These are phyloP conservation scores for Coniochaeta sp. DNA, from an alignment of 2,329 filamentous ascomycete genomes.

Conservation along the genomic window DNA sequence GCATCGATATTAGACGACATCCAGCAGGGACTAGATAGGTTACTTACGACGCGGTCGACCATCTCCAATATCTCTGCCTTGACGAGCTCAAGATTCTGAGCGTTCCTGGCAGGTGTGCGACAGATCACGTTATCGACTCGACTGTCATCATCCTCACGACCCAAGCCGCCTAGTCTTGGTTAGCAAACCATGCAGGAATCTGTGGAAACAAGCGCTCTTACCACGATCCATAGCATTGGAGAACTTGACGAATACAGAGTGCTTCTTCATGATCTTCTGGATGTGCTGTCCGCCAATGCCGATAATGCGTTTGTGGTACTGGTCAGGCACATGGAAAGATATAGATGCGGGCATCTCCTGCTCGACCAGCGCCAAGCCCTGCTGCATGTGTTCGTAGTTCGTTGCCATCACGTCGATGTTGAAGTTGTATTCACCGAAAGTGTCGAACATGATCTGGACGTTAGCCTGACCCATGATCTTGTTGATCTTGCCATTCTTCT, in stretches of 20 bases:
- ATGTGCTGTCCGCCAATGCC: slow-evolving; percentile 98
- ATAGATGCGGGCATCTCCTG: slow-evolving; percentile 99
- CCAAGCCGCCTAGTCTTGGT: slow-evolving; percentile 53
- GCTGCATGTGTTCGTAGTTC: slow-evolving; percentile 90
- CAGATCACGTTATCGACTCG: slow-evolving; percentile 99
- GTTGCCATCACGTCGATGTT: slow-evolving; percentile 95
- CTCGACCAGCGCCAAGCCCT: slow-evolving; percentile 85
- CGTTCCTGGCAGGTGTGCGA: slow-evolving; percentile 92
- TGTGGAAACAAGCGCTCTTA: slow-evolving; percentile 12
- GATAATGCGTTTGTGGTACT: slow-evolving; percentile 99
- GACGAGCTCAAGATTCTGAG: slow-evolving; percentile 90
- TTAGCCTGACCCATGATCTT: slow-evolving; percentile 99
- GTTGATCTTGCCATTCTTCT: slow-evolving; percentile 99
- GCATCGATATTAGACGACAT: slow-evolving; percentile 2
- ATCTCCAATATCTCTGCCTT: slow-evolving; percentile 99
- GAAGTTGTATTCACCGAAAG: slow-evolving; percentile 99
- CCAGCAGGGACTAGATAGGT: slow-evolving; percentile 3
- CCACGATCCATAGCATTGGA: slow-evolving; percentile 98
- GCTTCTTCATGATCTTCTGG: slow-evolving; percentile 99
- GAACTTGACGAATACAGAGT: slow-evolving; percentile 99
- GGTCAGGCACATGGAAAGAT: slow-evolving; percentile 97
- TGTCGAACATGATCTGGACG: slow-evolving; percentile 97
- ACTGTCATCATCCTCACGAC: slow-evolving; percentile 94
- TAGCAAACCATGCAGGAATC: slow-evolving; percentile 12
- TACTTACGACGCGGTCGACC: slow-evolving; percentile 83